Percentiles rank a stretch among this genome's conserved stretches.
These are phyloP conservation scores for Cyanodermella asteris DNA, from an alignment of 2,329 filamentous ascomycete genomes.

Conservation along the genomic window DNA sequence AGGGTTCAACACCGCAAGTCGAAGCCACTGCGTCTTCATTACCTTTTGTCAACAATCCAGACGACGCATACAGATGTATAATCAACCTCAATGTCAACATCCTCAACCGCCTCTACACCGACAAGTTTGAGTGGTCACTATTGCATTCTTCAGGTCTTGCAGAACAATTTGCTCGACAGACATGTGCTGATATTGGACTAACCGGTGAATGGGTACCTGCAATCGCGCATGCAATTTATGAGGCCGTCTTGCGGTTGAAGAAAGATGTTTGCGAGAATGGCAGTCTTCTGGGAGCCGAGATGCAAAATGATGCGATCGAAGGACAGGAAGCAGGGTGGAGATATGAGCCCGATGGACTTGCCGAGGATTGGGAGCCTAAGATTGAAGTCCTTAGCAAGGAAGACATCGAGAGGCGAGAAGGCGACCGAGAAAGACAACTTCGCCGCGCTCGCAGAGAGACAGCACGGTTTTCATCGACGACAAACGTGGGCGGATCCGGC, in stretches of 20 bases:
- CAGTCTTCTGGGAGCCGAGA: conserved; percentile 60
- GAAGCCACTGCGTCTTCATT: conserved; percentile 48
- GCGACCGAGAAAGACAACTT: conserved; percentile 79
- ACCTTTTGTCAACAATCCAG: conserved; percentile 59
- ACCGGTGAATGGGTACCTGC: conserved; percentile 83
- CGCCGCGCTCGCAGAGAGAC: conserved; percentile 73
- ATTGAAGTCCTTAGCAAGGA: conserved; percentile 71
- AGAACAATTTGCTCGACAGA: conserved; percentile 77
- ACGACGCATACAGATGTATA: conserved; percentile 87
- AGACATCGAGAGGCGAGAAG: conserved; percentile 92
- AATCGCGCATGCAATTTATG: conserved; percentile 91
- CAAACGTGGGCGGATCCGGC: conserved; percentile 61
- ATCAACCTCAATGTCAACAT: conserved; percentile 81
- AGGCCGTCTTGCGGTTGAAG: conserved; percentile 75
- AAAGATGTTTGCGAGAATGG: conserved; percentile 92
- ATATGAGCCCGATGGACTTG: conserved; percentile 80
- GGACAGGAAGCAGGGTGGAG: conserved; percentile 78
- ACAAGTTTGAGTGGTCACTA: conserved; percentile 96
- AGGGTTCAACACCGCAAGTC: conserved; percentile 33
- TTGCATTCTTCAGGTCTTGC: conserved; percentile 79
- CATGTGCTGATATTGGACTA: conserved; percentile 77
- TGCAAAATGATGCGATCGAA: conserved; percentile 75
- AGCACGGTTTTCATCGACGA: conserved; percentile 70
- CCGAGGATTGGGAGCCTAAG: conserved; percentile 65
- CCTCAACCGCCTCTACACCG: conserved; percentile 75